Base-by-base conservation (phyloP, 2,329 filamentous ascomycete genomes). In the Graphiopsis chlorocephala region DNA sequence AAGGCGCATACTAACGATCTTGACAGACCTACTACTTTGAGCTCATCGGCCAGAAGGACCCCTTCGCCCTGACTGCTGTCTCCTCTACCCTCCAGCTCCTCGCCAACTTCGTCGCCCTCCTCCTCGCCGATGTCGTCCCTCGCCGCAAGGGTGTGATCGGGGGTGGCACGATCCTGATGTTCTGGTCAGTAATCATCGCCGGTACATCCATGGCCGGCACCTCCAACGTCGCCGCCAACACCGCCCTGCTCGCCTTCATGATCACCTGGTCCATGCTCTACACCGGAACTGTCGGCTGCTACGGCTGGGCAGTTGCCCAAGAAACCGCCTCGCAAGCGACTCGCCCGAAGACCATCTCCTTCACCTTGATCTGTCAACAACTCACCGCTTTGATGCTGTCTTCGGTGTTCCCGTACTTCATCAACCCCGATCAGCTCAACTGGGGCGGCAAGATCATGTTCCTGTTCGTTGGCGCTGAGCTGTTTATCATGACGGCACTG, bases 361-460 rank as follows among this genome's bases (percentile, higher is more conserved):
- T 72, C 60, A 70, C 70, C 17, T 38, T 72, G 45, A 68, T 72
- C 48, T 72, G 70, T 56, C 70, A 78, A 48, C 76, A 78, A 26
- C 68, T 78, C 0, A 78, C 75, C 0, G 75, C 76, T 0, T 71
- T 77, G 2, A 73, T 77, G 73, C 71, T 78, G 10, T 76, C 73
- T 17, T 76, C 73, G 0, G 72, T 78, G 0, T 78, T 78, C 35
- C 76, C 76, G 0, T 78, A 70, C 67, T 78, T 78, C 33, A 78
- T 78, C 66, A 78, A 78, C 67, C 76, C 76, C 0, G 74, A 78
- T 63, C 73, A 78, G 61, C 63, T 78, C 2, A 78, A 78, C 64
- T 78, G 76, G 76, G 76, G 76, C 0, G 76, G 76, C 33, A 78
- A 74, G 66, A 69, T 78, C 64, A 77, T 78, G 74, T 77, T 78